Evolutionary conservation across 2,329 filamentous ascomycete genomes (phyloP).

Genomic region (Penicillium crustosum): DNA sequence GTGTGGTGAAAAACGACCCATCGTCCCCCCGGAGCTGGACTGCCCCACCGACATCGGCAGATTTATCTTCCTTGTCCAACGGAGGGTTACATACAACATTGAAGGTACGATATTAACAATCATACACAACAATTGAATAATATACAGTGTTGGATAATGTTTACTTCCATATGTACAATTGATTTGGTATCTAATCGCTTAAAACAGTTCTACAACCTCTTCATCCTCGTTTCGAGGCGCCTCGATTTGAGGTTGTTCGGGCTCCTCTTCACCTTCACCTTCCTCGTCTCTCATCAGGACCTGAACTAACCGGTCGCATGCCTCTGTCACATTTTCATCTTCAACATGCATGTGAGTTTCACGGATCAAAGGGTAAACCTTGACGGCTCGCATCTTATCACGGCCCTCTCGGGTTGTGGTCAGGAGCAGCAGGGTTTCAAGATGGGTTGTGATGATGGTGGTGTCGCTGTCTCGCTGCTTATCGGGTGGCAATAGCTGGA

Average conservation of each 20-base stretch:
- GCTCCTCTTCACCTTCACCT: constrained; percentile 47
- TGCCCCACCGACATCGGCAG: constrained; percentile 7
- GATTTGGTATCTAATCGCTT: constrained; percentile 19
- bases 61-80: neutral
- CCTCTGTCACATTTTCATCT: constrained; percentile 77
- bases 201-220: constrained; percentile 49
- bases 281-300: constrained; percentile 80
- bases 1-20: neutral
- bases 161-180: constrained; percentile 3
- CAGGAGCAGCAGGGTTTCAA: constrained; percentile 83
- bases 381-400: constrained; percentile 70
- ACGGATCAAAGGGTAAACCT: constrained; percentile 85
- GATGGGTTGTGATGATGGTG: constrained; percentile 77
- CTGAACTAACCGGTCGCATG: constrained; percentile 86
- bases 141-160: neutral
- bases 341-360: constrained; percentile 79
- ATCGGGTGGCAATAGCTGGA: constrained; percentile 85
- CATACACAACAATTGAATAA: neutral
- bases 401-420: constrained; percentile 75
- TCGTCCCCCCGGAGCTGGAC: neutral
- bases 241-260: constrained; percentile 35
- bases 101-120: neutral
- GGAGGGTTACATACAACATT: neutral
- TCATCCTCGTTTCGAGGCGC: constrained; percentile 47
- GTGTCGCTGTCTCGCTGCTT: constrained; percentile 79